Percentiles rank a stretch among this genome's conserved stretches.
These are phyloP conservation scores for Pneumocystis canis DNA, from an alignment of 1,139 yeast genomes.

Conservation along the genomic window DNA sequence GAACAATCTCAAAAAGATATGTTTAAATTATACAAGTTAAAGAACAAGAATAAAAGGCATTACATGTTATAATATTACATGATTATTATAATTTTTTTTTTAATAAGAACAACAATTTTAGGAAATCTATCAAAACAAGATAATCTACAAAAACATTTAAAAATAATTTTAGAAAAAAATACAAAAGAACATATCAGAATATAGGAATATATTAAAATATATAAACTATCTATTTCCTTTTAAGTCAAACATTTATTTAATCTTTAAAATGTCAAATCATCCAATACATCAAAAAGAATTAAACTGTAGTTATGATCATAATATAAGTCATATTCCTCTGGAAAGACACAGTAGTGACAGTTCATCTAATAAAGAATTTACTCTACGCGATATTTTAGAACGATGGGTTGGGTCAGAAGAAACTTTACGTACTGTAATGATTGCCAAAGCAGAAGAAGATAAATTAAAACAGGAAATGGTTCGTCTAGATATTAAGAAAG, in stretches of 20 bases:
- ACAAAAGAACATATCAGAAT: neutral
- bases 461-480: conserved; percentile 10
- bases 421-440: conserved; percentile 11
- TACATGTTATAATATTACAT: neutral
- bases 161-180: neutral
- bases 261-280: conserved; percentile 9
- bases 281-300: conserved; percentile 10
- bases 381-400: conserved; percentile 9
- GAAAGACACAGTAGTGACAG: neutral
- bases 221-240: neutral
- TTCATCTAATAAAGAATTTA: neutral
- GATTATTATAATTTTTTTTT: neutral
- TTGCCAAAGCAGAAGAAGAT: conserved; percentile 11
- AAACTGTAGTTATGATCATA: conserved; percentile 8
- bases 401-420: conserved; percentile 14
- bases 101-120: neutral
- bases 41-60: neutral
- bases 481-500: conserved; percentile 10
- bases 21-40: neutral
- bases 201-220: neutral
- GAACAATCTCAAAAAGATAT: neutral
- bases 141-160: neutral
- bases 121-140: neutral
- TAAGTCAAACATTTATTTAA: conserved; percentile 3
- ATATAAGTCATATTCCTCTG: neutral